Base-by-base conservation (phyloP, 2,329 filamentous ascomycete species). In the Blumeria graminis region DNA sequence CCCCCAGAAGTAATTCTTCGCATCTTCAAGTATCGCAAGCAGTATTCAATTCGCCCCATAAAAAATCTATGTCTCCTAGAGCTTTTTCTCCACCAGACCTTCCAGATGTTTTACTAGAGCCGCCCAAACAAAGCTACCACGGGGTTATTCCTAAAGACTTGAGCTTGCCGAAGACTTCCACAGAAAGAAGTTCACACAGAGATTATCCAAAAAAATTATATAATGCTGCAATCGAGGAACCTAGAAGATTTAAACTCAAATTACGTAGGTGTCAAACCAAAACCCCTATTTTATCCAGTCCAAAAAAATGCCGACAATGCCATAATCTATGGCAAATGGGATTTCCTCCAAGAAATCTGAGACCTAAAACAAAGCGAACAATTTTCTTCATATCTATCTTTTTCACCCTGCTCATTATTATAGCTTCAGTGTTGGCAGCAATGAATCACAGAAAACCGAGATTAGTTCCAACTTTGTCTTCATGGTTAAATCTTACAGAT, bases 401-500 rank as follows among this genome's bases (percentile, higher is more conserved):
- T 38, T 68, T 70, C 11, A 70, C 70, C 13, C 66, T 82, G 43
- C 62, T 83, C 1, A 67, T 81, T 55, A 72, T 79, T 22, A 64
- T 84, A 10, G 71, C 74, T 14, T 67, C 82, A 22, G 71, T 77
- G 1, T 69, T 87, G 10, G 75, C 74, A 0, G 74, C 80, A 11
- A 72, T 77, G 1, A 68, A 86, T 45, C 69, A 64, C 63, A 57
- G 43, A 63, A 70, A 64, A 62, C 62, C 56, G 58, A 72, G 66
- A 3, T 67, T 70, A 0, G 68, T 71, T 8, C 58, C 60, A 33
- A 56, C 60, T 32, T 60, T 61, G 18, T 74, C 75, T 1, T 70
- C 75, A 53, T 95, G 86, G 83, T 73, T 94, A 57, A 94, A 94
- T 65, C 67, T 93, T 59, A 93, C 89, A 0, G 80, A 81, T 55